Base-by-base conservation (phyloP, 805 yeast species). In the Pichia sporocuriosa region DNA sequence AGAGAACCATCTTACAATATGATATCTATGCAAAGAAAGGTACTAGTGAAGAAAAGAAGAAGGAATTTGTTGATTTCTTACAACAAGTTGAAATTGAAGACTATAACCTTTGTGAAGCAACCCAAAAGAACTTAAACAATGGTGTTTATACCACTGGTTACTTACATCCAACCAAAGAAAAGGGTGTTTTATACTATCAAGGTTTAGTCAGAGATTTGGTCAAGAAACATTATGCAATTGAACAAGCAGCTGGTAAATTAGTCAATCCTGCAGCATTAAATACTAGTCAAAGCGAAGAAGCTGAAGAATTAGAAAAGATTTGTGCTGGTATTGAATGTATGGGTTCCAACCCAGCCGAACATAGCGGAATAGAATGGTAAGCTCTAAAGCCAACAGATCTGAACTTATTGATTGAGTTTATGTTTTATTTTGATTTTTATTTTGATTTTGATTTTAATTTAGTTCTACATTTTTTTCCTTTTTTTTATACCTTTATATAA, bases 11-110 rank as follows among this genome's bases (percentile, higher is more conserved):
- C 28, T 65, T 77, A 52, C 81, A 75, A 52, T 77, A 77, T 52
- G 82, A 77, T 54, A 72, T 77, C 43, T 77, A 69, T 61, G 71
- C 80, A 43, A 76, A 77, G 62, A 76, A 75, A 57, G 83, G 82
- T 10, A 55, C 74, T 37, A 66, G 65, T 21, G 72, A 72, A 20
- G 70, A 62, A 1, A 67, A 71, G 39, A 75, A 73, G 64, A 73
- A 74, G 51, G 82, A 76, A 52, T 77, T 77, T 63, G 78, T 77
- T 38, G 82, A 77, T 48, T 77, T 77, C 58, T 65, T 77, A 59
- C 81, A 77, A 57, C 65, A 70, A 55, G 82, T 77, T 44, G 83
- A 77, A 59, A 46, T 68, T n/a, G 81, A 75, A 56, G 82, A 77
- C 59, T 77, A 64, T 60, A 73, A 77, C 56, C 63, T 77, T 48